These are phyloP conservation scores for Sphaerulina vaccinii DNA, from an alignment of 2,329 filamentous ascomycete genomes.

Conservation along the genomic window DNA sequence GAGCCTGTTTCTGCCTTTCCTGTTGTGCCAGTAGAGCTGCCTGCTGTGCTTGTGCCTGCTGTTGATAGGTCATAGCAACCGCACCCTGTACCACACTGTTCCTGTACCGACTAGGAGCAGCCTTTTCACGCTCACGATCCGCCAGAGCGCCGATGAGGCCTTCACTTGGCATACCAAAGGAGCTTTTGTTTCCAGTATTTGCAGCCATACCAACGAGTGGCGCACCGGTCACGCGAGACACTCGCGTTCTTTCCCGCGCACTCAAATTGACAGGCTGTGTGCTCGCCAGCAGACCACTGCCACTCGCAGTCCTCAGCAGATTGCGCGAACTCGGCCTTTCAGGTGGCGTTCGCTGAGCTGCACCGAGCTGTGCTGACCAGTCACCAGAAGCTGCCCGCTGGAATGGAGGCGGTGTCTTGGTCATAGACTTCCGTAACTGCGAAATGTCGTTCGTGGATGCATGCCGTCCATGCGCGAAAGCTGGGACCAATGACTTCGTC, in stretches of 20 bases:
- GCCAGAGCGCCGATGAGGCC: slow-evolving; percentile 77
- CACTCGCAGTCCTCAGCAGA: slow-evolving; percentile 15
- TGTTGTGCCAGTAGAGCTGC: slow-evolving; percentile 41
- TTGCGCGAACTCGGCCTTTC: slow-evolving; percentile 32
- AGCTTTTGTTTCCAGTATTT: slow-evolving; percentile 41
- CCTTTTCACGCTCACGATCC: slow-evolving; percentile 73
- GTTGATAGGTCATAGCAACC: slow-evolving; percentile 53
- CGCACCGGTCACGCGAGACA: slow-evolving; percentile 77
- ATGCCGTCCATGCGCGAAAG: slow-evolving; percentile 30
- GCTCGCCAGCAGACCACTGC: slow-evolving; percentile 20
- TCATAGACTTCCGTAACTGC: slow-evolving; percentile 28
- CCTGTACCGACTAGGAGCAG: slow-evolving; percentile 63
- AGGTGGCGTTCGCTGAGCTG: slow-evolving; percentile 31
- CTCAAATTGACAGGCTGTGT: slow-evolving; percentile 65
- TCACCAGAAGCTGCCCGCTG: slow-evolving; percentile 46
- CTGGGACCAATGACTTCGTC: slow-evolving; percentile 29
- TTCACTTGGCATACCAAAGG: slow-evolving; percentile 1
- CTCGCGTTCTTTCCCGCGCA: slow-evolving; percentile 82
- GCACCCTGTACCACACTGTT: slow-evolving; percentile 71
- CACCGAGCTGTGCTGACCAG: slow-evolving; percentile 39
- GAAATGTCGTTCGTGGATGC: slow-evolving; percentile 23
- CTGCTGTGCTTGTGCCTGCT: slow-evolving; percentile 41
- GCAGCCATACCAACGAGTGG: slow-evolving; percentile 68
- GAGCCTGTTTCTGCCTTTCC: slow-evolving; percentile 26
- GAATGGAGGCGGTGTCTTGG: slow-evolving; percentile 44